Base-by-base conservation (phyloP, 108 stramenopile genomes). In the Nitzschia inconspicua region DNA sequence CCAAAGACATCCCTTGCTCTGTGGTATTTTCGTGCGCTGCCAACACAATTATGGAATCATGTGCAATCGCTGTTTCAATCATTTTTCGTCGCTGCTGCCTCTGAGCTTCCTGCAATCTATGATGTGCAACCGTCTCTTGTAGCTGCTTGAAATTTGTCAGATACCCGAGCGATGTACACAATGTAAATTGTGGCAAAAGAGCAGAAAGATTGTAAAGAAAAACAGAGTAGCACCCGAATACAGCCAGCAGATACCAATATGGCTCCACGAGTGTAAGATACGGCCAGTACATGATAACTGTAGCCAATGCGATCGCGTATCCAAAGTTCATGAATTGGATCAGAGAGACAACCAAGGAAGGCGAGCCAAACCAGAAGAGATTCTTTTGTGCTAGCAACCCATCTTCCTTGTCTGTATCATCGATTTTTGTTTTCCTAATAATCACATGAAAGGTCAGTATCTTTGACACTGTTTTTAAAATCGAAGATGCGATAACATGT, bases 271-370 rank as follows among this genome's bases (percentile, higher is more conserved):
- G 27, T 27, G 39, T 47, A 46, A 84, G 54, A 24, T 62, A 34
- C 6, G 66, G 43, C 62, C 69, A 73, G 63, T 73, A 91, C 26
- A 89, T 81, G 20, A 89, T 66, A 26, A 91, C 67, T 34, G 84
- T 57, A 4, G 84, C 55, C 32, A 91, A 60, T n/a, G 72, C 79
- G n/a, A 91, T 56, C n/a, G 93, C 87, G 57, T 83, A 95, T 22
- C 85, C 90, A 70, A 95, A 91, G 40, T 89, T 85, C 84, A 85
- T 82, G 54, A 81, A 88, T 49, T 95, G 93, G 37, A 84, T 78
- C 16, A 76, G 27, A 2, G 72, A 59, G 61, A 88, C 84, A 13
- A 95, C 83, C 7, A 80, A 46, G 3, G 68, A 46, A 11, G 93
- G 93, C 51, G 75, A 73, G n/a, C 73, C 44, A 57, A 74, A 73